Percentiles rank a stretch among this genome's conserved stretches.
phyloP scores from a whole-genome alignment of 768 basidiomycete genomes.

The Suillus hirtellus region DNA sequence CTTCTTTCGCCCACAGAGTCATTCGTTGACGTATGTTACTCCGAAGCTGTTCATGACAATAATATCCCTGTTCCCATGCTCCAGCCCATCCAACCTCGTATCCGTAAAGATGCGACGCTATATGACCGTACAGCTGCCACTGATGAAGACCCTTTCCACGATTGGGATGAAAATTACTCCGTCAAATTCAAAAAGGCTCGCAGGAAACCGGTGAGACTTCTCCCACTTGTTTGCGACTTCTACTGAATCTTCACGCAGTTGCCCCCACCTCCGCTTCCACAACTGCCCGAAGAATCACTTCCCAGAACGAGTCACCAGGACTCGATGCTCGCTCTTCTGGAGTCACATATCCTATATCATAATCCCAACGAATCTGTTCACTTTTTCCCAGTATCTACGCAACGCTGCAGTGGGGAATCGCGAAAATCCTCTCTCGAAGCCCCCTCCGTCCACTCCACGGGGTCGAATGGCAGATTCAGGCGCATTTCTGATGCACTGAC shows the following conservation, averaged over 20 bases:
- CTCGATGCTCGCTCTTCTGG: slow-evolving; percentile 32
- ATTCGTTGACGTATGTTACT: slow-evolving; percentile 45
- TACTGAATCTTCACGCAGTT: slow-evolving; percentile 17
- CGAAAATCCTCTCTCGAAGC: slow-evolving; percentile 29
- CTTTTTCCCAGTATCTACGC: slow-evolving; percentile 35
- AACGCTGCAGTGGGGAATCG: slow-evolving; percentile 31
- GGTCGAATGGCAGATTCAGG: slow-evolving; percentile 23
- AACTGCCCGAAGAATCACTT: slow-evolving; percentile 17
- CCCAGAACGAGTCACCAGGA: slow-evolving; percentile 31
- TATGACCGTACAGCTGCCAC: slow-evolving; percentile 37
- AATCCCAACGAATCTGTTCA: slow-evolving; percentile 34
- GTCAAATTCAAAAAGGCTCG: slow-evolving; percentile 17
- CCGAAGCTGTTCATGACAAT: slow-evolving; percentile 39
- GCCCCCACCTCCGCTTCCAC: slow-evolving; percentile 29
- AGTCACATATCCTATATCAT: slow-evolving; percentile 29
- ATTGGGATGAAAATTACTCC: slow-evolving; percentile 38
- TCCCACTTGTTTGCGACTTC: slow-evolving; percentile 7
- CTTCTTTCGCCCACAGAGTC: slow-evolving; percentile 40
- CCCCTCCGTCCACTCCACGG: slow-evolving; percentile 29
- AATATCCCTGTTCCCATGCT: slow-evolving; percentile 25
- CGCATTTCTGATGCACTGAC: slow-evolving; percentile 21
- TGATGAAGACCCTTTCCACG: slow-evolving; percentile 36
- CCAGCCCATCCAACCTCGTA: slow-evolving; percentile 34
- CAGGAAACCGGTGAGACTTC: slow-evolving; percentile 25
- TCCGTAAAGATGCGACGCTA: slow-evolving; percentile 28